Percentiles rank a stretch among this genome's conserved stretches.
These are phyloP conservation scores for Glycine latifolia DNA, from an alignment of 306 rosid genomes.

Conservation along the genomic window DNA sequence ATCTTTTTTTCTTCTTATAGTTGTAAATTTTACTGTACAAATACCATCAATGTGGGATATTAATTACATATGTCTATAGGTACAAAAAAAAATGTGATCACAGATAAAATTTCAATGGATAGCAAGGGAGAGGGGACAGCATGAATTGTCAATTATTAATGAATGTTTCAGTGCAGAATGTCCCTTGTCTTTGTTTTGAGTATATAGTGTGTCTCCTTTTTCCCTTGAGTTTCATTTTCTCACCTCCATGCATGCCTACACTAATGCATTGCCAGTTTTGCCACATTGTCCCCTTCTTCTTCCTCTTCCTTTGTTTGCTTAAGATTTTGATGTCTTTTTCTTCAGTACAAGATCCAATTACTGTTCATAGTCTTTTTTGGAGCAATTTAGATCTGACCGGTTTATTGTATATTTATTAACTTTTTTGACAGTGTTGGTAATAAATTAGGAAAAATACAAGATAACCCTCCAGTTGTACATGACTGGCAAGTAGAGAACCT, in stretches of 20 bases:
- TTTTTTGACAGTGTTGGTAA: background rate
- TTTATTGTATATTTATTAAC: background rate
- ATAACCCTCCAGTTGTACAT: background rate
- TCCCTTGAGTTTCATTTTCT: slow-evolving; percentile 24
- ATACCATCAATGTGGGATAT: background rate
- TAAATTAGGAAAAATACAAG: no score
- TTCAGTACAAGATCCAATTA: background rate
- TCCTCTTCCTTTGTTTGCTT: background rate
- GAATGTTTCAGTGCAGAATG: slow-evolving; percentile 36
- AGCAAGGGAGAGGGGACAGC: slow-evolving; percentile 21
- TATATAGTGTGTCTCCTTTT: slow-evolving; percentile 23
- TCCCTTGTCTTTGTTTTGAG: slow-evolving; percentile 29
- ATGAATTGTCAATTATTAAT: slow-evolving; percentile 29
- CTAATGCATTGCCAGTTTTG: slow-evolving; percentile 13
- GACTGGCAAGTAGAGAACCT: no score
- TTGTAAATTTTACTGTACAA: no score
- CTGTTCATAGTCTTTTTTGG: background rate
- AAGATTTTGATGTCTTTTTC: background rate
- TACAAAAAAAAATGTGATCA: background rate
- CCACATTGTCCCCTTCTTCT: background rate
- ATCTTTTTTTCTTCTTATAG: no score
- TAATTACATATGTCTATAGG: background rate
- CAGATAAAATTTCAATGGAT: background rate
- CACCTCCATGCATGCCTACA: slow-evolving; percentile 15
- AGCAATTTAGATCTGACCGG: background rate